phyloP scores from a whole-genome alignment of 352 stramenopile species.

The Globisporangium ultimum region DNA sequence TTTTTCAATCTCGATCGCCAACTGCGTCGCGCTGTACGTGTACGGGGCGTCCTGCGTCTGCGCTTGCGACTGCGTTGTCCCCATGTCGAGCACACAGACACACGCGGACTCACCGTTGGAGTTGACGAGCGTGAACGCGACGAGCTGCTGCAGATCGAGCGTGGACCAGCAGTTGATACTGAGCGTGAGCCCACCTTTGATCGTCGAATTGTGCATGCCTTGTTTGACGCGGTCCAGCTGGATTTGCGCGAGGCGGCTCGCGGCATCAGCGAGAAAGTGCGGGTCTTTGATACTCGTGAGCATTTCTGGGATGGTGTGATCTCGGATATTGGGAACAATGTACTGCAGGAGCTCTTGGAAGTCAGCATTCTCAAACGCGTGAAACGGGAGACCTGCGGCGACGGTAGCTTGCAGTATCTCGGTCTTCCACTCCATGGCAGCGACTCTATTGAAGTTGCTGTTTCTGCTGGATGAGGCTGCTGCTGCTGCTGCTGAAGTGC shows the following conservation, averaged over 20 bases:
- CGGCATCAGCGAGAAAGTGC: constrained; percentile 36
- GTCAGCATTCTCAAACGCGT: constrained; percentile 34
- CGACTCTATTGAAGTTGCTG: background rate
- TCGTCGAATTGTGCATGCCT: constrained; percentile 77
- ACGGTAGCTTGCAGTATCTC: constrained; percentile 34
- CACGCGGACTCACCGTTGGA: constrained; percentile 75
- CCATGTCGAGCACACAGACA: constrained; percentile 57
- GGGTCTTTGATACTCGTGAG: constrained; percentile 26
- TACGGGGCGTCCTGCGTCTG: constrained; percentile 10
- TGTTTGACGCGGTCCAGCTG: constrained; percentile 80
- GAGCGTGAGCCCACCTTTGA: constrained; percentile 75
- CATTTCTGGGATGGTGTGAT: constrained; percentile 1
- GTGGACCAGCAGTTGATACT: constrained; percentile 72
- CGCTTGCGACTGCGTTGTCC: background rate
- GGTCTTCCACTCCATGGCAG: constrained; percentile 5
- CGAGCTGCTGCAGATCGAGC: constrained; percentile 58
- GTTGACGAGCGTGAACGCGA: constrained; percentile 76
- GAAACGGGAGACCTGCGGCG: constrained; percentile 30
- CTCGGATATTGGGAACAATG: constrained; percentile 12
- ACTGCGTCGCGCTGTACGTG: constrained; percentile 23
- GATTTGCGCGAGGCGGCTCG: constrained; percentile 27
- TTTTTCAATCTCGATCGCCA: constrained; percentile 46
- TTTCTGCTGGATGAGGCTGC: background rate
- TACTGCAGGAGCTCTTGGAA: constrained; percentile 40
- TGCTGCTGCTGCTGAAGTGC: background rate